Evolutionary conservation across 495 filamentous ascomycete genomes (phyloP).

Genomic region (Xylaria grammica): DNA sequence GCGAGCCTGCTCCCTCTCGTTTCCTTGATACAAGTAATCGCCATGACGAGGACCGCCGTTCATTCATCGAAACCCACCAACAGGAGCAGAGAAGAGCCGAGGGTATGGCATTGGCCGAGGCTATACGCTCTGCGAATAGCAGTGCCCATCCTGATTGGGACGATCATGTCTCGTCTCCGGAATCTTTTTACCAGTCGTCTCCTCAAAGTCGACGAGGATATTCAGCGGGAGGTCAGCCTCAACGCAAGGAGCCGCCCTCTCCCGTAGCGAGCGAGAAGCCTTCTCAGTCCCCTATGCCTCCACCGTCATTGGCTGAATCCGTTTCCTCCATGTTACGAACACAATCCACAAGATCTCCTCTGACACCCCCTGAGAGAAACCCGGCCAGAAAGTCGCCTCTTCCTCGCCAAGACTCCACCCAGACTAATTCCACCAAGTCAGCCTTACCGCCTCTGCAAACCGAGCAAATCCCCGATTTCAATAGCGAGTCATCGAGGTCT

Average conservation of each 20-base stretch:
- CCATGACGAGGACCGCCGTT: slow-evolving; percentile 52
- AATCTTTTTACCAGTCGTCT: slow-evolving; percentile 24
- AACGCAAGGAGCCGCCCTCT: slow-evolving; percentile 30
- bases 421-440: slow-evolving; percentile 22
- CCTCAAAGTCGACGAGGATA: slow-evolving; percentile 26
- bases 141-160: slow-evolving; percentile 34
- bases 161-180: slow-evolving; percentile 34
- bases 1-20: slow-evolving; percentile 33
- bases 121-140: slow-evolving; percentile 42
- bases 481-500: slow-evolving; percentile 24
- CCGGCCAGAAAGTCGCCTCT: slow-evolving; percentile 29
- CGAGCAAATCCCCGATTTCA: slow-evolving; percentile 31
- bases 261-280: slow-evolving; percentile 32
- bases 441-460: slow-evolving; percentile 31
- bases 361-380: slow-evolving; percentile 27
- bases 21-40: slow-evolving; percentile 37
- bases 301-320: slow-evolving; percentile 35
- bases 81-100: slow-evolving; percentile 78
- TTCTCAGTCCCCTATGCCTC: slow-evolving; percentile 22
- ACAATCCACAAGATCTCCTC: slow-evolving; percentile 34
- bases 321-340: slow-evolving; percentile 35
- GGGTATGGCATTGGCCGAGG: slow-evolving; percentile 67
- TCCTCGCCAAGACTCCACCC: slow-evolving; percentile 21
- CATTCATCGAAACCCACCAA: slow-evolving; percentile 61
- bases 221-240: slow-evolving; percentile 14